These are phyloP conservation scores for Drechmeria coniospora DNA, from an alignment of 2,329 filamentous ascomycete species.

Conservation along the genomic window DNA sequence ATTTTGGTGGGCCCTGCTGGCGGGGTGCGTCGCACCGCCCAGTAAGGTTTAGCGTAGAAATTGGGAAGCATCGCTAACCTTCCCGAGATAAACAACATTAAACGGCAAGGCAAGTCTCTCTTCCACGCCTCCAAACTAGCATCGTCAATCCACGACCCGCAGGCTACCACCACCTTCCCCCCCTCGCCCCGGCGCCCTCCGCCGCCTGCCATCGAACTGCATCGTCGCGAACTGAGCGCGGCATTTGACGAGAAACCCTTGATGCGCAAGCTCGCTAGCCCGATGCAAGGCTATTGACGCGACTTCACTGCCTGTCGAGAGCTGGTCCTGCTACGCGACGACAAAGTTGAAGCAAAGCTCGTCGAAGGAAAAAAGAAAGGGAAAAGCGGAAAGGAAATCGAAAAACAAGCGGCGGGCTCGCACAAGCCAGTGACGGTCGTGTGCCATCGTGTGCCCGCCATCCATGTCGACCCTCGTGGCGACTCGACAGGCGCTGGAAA, in stretches of 20 bases:
- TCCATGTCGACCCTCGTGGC: slow-evolving; percentile 58
- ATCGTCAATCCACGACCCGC: slow-evolving; percentile 3
- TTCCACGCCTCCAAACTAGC: slow-evolving; percentile 2
- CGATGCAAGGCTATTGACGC: slow-evolving; percentile 5
- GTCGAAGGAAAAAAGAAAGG: too few relatives aligned
- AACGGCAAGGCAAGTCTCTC: slow-evolving; percentile 2
- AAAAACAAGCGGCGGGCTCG: background rate
- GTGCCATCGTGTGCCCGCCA: slow-evolving; percentile 21
- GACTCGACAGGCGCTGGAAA: slow-evolving; percentile 48
- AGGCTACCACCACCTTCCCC: background rate
- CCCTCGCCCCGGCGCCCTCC: background rate
- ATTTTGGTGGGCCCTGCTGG: background rate
- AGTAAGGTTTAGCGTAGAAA: slow-evolving; percentile 4
- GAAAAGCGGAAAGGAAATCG: too few relatives aligned
- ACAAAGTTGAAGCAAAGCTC: background rate
- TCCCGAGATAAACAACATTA: slow-evolving; percentile 7
- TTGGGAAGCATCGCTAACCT: slow-evolving; percentile 1
- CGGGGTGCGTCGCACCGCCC: slow-evolving; percentile 1
- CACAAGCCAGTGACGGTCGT: background rate
- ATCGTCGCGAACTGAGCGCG: background rate
- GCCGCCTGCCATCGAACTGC: background rate
- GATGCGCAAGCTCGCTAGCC: slow-evolving; percentile 3
- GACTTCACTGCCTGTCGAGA: slow-evolving; percentile 1
- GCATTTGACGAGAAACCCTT: background rate
- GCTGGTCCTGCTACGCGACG: slow-evolving; percentile 3